Percentiles rank a stretch among this genome's conserved stretches.
Conservation (phyloP, 2,329 filamentous ascomycete genomes). For the Tolypocladium cylindrosporum region DNA sequence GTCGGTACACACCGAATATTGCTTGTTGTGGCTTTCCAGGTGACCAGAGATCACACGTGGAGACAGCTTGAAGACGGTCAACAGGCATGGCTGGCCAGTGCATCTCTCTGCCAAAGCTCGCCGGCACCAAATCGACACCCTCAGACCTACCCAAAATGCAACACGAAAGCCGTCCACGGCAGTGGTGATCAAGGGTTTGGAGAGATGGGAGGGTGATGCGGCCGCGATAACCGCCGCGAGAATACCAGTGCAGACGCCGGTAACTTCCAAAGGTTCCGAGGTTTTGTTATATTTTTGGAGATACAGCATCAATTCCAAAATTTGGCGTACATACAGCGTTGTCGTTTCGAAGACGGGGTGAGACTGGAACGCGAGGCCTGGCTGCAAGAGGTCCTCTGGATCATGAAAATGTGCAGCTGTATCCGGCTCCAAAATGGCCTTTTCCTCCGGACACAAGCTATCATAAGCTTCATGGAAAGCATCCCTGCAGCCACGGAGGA, state of each 20-base stretch:
- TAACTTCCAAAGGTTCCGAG: neutral
- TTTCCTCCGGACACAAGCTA: neutral
- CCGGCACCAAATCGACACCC: neutral
- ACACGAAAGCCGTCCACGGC: conserved; percentile 3
- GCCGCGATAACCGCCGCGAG: conserved; percentile 3
- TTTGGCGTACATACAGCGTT: conserved; percentile 1
- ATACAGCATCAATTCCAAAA: conserved; percentile 2
- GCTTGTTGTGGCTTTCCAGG: neutral
- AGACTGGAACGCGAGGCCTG: no score
- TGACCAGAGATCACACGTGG: neutral
- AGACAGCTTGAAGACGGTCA: conserved; percentile 1
- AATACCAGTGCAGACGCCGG: conserved; percentile 3
- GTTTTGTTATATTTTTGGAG: neutral
- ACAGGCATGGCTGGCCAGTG: neutral
- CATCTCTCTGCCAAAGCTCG: neutral
- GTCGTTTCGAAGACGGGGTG: conserved; percentile 3
- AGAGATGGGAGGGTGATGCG: conserved; percentile 1
- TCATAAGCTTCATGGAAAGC: neutral
- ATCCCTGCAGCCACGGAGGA: conserved; percentile 1
- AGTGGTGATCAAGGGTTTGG: neutral
- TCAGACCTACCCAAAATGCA: conserved; percentile 5
- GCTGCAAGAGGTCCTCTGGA: neutral
- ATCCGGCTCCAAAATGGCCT: neutral
- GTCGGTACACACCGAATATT: no score
- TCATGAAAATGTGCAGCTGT: neutral